phyloP scores from a whole-genome alignment of 75 land plant species.

The Larix kaempferi region DNA sequence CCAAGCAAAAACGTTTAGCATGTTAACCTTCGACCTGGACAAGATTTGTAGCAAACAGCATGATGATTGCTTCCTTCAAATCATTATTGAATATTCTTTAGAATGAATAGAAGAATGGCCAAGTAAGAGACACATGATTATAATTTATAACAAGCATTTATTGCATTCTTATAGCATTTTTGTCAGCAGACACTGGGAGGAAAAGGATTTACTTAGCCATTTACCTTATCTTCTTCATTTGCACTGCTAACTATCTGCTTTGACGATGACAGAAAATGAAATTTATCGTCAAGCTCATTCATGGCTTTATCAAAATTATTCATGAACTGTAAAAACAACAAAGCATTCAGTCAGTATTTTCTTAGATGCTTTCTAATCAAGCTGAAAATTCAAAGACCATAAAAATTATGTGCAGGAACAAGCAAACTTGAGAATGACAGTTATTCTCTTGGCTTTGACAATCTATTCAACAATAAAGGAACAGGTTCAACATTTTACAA shows the following conservation, averaged over 20 bases:
- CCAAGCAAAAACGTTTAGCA: not conserved
- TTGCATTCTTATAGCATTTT: not conserved
- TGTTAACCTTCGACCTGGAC: not conserved
- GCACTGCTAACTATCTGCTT: constrained; percentile 84
- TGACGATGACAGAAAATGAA: constrained; percentile 60
- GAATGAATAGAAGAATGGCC: not conserved
- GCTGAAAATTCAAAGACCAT: not conserved
- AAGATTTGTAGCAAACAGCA: not conserved
- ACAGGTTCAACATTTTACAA: no score
- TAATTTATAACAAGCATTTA: not conserved
- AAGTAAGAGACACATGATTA: not conserved
- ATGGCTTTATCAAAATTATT: constrained; percentile 92
- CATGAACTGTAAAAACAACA: constrained; percentile 64
- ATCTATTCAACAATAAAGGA: no score
- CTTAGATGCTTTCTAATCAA: not conserved
- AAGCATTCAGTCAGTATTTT: not conserved
- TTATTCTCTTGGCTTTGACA: no score
- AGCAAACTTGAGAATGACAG: not conserved
- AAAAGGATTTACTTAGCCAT: not conserved
- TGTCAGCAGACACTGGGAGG: not conserved
- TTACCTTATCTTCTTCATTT: constrained; percentile 85
- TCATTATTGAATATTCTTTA: not conserved
- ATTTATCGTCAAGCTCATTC: constrained; percentile 77
- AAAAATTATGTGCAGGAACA: not conserved
- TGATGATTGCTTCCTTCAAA: not conserved